Evolutionary conservation across 1,139 yeast species (phyloP).

Genomic region (Trichomonascaceae sp.): DNA sequence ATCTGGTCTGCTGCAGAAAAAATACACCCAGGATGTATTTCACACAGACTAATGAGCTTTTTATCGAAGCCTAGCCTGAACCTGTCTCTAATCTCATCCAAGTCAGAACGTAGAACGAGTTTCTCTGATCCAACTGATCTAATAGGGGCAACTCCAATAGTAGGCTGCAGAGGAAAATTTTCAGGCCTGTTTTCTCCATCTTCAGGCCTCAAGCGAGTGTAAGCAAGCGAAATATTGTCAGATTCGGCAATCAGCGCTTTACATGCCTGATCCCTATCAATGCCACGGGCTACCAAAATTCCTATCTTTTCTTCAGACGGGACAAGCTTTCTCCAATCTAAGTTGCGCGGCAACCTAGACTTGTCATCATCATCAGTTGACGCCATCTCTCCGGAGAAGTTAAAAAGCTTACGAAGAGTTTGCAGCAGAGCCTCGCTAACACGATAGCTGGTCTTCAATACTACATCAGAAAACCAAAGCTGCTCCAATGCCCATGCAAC

Average conservation of each 20-base stretch:
- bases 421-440: constrained; percentile 21
- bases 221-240: constrained; percentile 16
- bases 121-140: constrained; percentile 19
- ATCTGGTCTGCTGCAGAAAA: constrained; percentile 47
- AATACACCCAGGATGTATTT: constrained; percentile 46
- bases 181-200: neutral
- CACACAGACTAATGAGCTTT: constrained; percentile 46
- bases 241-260: constrained; percentile 19
- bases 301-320: constrained; percentile 49
- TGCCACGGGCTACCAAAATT: constrained; percentile 44
- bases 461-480: constrained; percentile 27
- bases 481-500: constrained; percentile 19
- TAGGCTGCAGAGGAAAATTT: neutral
- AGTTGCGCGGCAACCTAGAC: constrained; percentile 18
- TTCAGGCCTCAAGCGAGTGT: neutral
- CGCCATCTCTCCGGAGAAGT: constrained; percentile 20
- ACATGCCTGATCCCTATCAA: constrained; percentile 38
- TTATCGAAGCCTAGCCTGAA: constrained; percentile 29
- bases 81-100: constrained; percentile 37
- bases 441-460: constrained; percentile 21
- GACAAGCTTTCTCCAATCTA: constrained; percentile 40
- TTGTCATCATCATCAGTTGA: constrained; percentile 10
- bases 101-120: constrained; percentile 38
- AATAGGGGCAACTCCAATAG: constrained; percentile 23
- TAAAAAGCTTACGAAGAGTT: constrained; percentile 21